Percentiles rank a stretch among this genome's conserved stretches.
These are phyloP conservation scores for Pouteria glomerata DNA, from an alignment of 148 eudicot genomes.

Conservation along the genomic window DNA sequence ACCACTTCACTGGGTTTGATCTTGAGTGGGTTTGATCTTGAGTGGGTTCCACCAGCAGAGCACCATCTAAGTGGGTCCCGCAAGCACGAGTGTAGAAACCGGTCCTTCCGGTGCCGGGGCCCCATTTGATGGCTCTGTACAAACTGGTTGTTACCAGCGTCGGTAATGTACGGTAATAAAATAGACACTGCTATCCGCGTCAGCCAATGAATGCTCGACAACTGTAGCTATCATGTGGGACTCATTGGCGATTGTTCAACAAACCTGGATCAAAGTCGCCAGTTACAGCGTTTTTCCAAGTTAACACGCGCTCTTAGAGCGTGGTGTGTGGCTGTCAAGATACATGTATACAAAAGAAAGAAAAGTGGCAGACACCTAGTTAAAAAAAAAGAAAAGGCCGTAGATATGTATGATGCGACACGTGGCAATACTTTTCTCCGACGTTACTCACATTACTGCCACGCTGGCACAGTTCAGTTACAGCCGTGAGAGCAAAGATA, in stretches of 20 bases:
- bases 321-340: no score
- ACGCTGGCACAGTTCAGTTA: not conserved
- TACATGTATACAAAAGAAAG: no score
- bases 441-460: not conserved
- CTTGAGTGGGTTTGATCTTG: not conserved
- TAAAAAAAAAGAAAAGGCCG: not conserved
- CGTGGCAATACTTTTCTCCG: not conserved
- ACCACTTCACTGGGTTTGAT: no score
- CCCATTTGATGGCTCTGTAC: not conserved
- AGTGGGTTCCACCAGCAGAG: not conserved
- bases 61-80: not conserved
- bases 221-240: not conserved
- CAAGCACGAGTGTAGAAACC: not conserved
- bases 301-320: no score
- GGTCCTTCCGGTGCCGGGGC: not conserved
- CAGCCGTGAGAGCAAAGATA: not conserved
- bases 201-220: no score
- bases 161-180: not conserved
- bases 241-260: not conserved
- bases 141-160: not conserved
- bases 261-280: no score
- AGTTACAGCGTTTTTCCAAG: no score
- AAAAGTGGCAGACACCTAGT: no score
- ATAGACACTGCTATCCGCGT: no score
- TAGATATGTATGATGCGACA: not conserved